A percentile compares a stretch with the other conserved stretches of the same genome.
phyloP scores from a whole-genome alignment of 1,284 basidiomycete species.

The Melampsora abietis-canadensis region DNA sequence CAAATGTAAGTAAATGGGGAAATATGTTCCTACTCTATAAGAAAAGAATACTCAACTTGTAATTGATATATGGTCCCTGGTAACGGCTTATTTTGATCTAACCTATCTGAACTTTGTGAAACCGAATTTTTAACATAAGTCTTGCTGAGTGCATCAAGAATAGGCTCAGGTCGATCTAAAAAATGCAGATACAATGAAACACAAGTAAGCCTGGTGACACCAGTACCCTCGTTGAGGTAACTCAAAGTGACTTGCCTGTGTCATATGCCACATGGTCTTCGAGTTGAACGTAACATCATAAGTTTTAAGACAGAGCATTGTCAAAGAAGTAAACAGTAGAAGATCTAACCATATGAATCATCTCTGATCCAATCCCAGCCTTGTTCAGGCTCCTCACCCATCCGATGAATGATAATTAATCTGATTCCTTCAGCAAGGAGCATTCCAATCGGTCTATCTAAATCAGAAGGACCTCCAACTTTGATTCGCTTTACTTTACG shows the following conservation, averaged over 20 bases:
- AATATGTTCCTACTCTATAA: neutral
- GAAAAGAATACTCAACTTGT: conserved; percentile 1
- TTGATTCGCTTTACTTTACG: conserved; percentile 5
- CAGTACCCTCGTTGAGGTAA: neutral
- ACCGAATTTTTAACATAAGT: conserved; percentile 14
- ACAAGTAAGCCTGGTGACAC: neutral
- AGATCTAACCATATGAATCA: conserved; percentile 26
- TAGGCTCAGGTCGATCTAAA: conserved; percentile 25
- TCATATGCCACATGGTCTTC: conserved; percentile 30
- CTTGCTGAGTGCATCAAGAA: conserved; percentile 12
- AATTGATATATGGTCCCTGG: conserved; percentile 35
- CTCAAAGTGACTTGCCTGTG: neutral
- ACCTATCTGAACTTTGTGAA: conserved; percentile 4
- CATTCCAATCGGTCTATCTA: conserved; percentile 22
- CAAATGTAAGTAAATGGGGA: neutral
- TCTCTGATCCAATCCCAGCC: conserved; percentile 35
- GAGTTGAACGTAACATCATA: neutral
- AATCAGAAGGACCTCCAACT: conserved; percentile 9
- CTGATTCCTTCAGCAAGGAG: conserved; percentile 7
- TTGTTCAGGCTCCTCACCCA: conserved; percentile 20
- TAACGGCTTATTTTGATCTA: neutral
- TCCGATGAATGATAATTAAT: conserved; percentile 40
- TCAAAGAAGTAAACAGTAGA: neutral
- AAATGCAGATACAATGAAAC: neutral
- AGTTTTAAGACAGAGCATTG: neutral